Conservation (phyloP, 176 grass and related monocot species). For the Bromus sterilis region DNA sequence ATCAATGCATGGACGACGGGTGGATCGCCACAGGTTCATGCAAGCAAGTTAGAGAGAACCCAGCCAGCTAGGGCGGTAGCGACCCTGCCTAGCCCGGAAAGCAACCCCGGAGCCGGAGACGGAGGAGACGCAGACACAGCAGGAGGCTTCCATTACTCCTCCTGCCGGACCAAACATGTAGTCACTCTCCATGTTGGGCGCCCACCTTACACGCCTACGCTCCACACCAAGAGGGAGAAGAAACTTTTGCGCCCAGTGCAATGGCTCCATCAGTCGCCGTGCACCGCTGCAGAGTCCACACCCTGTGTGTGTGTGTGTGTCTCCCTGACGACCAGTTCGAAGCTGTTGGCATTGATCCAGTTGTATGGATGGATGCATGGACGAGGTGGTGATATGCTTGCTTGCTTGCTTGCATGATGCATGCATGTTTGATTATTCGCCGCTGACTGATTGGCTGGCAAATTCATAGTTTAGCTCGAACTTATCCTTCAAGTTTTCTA, state of each 20-base stretch:
- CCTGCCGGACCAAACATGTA: neutral
- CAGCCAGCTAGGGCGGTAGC: slow-evolving; percentile 10
- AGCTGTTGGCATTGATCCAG: too few relatives aligned
- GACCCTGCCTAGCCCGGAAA: slow-evolving; percentile 13
- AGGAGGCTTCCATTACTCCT: slow-evolving; percentile 3
- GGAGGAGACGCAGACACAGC: neutral
- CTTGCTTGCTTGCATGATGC: neutral
- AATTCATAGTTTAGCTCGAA: neutral
- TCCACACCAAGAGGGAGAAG: neutral
- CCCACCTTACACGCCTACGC: neutral
- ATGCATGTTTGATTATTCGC: neutral
- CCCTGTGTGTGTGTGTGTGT: neutral
- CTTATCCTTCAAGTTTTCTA: neutral
- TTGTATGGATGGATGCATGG: neutral
- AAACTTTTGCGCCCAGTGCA: neutral
- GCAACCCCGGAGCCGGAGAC: neutral
- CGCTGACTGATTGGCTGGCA: neutral
- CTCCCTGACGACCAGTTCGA: neutral
- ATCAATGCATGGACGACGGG: neutral
- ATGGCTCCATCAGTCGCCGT: neutral
- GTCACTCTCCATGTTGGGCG: neutral
- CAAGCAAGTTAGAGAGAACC: neutral
- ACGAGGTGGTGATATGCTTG: too few relatives aligned
- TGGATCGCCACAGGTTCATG: neutral
- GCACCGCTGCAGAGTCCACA: neutral